Percentiles rank a stretch among this genome's conserved stretches.
Evolutionary conservation across 2,329 filamentous ascomycete genomes (phyloP).

Genomic region (Karstenula rhodostoma): DNA sequence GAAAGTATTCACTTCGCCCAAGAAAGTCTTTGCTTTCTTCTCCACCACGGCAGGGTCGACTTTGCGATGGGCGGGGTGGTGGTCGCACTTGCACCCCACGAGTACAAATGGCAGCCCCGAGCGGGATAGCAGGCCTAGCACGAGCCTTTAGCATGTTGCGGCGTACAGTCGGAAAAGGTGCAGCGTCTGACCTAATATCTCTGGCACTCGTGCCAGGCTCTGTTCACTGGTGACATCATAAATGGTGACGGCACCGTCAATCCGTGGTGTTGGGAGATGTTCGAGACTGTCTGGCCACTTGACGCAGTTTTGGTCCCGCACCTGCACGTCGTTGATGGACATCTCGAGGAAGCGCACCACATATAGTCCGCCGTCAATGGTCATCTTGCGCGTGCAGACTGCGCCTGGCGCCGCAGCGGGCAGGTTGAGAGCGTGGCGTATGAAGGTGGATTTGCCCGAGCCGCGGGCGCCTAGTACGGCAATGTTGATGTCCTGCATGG

Average conservation of each 20-base stretch:
- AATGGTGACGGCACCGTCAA: slow-evolving; percentile 84
- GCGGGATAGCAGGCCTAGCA: slow-evolving; percentile 74
- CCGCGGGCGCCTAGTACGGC: slow-evolving; percentile 63
- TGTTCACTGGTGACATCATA: slow-evolving; percentile 86
- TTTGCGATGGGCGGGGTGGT: slow-evolving; percentile 72
- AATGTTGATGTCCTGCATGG: slow-evolving; percentile 64
- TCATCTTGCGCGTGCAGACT: slow-evolving; percentile 61
- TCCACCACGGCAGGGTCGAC: slow-evolving; percentile 75
- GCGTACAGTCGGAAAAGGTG: slow-evolving; percentile 6
- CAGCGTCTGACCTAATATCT: slow-evolving; percentile 75
- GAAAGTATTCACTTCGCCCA: slow-evolving; percentile 73
- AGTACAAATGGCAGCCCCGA: slow-evolving; percentile 79
- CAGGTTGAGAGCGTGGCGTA: slow-evolving; percentile 64
- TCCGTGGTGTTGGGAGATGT: slow-evolving; percentile 73
- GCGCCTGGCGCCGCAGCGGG: slow-evolving; percentile 54
- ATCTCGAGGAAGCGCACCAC: slow-evolving; percentile 67
- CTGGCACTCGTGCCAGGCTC: slow-evolving; percentile 76
- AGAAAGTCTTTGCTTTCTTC: slow-evolving; percentile 66
- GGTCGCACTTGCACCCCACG: slow-evolving; percentile 90
- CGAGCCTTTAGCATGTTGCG: slow-evolving; percentile 27
- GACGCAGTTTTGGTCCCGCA: slow-evolving; percentile 58
- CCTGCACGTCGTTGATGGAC: slow-evolving; percentile 60
- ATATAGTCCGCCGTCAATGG: slow-evolving; percentile 63
- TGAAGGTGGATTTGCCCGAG: slow-evolving; percentile 68
- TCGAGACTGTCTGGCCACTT: slow-evolving; percentile 66